These are phyloP conservation scores for Gymnopilus dilepis DNA, from an alignment of 768 basidiomycete genomes.

Conservation along the genomic window DNA sequence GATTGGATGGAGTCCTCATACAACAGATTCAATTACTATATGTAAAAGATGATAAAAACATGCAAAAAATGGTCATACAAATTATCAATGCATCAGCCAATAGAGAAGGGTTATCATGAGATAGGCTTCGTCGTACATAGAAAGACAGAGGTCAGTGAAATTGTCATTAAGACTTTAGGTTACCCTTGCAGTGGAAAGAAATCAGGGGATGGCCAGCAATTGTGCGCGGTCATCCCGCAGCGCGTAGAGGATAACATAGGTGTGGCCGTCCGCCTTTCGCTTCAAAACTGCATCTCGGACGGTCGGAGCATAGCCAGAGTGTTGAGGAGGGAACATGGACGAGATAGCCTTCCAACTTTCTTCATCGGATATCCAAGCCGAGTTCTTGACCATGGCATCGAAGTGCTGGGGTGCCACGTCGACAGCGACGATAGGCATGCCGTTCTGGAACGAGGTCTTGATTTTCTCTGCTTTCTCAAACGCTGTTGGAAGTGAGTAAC, in stretches of 20 bases:
- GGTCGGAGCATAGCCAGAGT: constrained; percentile 66
- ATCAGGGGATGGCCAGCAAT: constrained; percentile 43
- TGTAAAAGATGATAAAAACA: constrained; percentile 9
- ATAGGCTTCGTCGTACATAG: not conserved
- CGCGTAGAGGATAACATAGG: constrained; percentile 66
- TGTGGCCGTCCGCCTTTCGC: constrained; percentile 65
- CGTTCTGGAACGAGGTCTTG: constrained; percentile 60
- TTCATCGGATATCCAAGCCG: constrained; percentile 76
- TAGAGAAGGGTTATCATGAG: not conserved
- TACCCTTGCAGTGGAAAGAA: not conserved
- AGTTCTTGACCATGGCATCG: constrained; percentile 60
- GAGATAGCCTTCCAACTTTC: constrained; percentile 72
- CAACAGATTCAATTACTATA: not conserved
- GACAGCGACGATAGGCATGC: constrained; percentile 72
- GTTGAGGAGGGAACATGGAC: constrained; percentile 58
- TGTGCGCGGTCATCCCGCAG: constrained; percentile 74
- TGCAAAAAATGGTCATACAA: not conserved
- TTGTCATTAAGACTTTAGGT: not conserved
- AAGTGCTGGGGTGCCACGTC: constrained; percentile 68
- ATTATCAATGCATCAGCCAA: not conserved
- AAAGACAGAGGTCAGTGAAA: not conserved
- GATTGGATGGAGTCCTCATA: constrained; percentile 62
- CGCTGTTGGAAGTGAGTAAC: constrained; percentile 43
- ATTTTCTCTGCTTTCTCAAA: constrained; percentile 65
- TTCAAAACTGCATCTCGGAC: constrained; percentile 70